Evolutionary conservation across 768 basidiomycete genomes (phyloP).

Genomic region (Leccinum truebloodii): DNA sequence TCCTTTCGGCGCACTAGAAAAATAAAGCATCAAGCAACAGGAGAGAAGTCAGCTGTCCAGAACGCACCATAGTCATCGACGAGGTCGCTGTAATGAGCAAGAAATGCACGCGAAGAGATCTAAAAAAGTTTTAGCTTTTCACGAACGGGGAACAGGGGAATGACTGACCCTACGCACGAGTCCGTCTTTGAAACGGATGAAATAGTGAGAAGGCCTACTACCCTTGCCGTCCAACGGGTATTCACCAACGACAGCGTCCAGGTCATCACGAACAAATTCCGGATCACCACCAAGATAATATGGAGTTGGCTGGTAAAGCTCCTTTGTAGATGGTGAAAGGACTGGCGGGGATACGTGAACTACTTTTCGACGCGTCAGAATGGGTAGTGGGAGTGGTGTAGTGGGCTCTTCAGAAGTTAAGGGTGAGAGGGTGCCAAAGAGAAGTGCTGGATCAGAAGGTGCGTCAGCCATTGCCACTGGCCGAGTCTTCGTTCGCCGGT

Average conservation of each 20-base stretch:
- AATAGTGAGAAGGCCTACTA: conserved; percentile 50
- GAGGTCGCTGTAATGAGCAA: conserved; percentile 41
- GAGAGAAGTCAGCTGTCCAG: not conserved
- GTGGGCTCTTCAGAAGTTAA: conserved; percentile 15
- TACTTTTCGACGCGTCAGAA: conserved; percentile 12
- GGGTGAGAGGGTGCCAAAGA: conserved; percentile 21
- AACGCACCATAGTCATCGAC: conserved; percentile 58
- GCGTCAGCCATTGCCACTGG: conserved; percentile 18
- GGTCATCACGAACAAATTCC: conserved; percentile 30
- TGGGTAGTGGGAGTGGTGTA: conserved; percentile 7
- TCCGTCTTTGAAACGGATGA: conserved; percentile 58
- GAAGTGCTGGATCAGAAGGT: conserved; percentile 14
- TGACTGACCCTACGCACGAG: conserved; percentile 55
- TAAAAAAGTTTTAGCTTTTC: conserved; percentile 25
- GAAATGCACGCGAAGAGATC: conserved; percentile 46
- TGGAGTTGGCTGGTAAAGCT: conserved; percentile 41
- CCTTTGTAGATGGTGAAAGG: conserved; percentile 40
- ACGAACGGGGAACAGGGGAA: not conserved
- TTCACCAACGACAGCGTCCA: conserved; percentile 61
- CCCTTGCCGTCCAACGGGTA: conserved; percentile 34
- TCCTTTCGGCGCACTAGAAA: conserved; percentile 46
- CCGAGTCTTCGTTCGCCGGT: not conserved
- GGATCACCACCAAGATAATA: conserved; percentile 37
- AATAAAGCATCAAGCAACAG: conserved; percentile 9
- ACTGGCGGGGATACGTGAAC: conserved; percentile 42